These are phyloP conservation scores for Bretziella fagacearum DNA, from an alignment of 2,329 filamentous ascomycete genomes.

Conservation along the genomic window DNA sequence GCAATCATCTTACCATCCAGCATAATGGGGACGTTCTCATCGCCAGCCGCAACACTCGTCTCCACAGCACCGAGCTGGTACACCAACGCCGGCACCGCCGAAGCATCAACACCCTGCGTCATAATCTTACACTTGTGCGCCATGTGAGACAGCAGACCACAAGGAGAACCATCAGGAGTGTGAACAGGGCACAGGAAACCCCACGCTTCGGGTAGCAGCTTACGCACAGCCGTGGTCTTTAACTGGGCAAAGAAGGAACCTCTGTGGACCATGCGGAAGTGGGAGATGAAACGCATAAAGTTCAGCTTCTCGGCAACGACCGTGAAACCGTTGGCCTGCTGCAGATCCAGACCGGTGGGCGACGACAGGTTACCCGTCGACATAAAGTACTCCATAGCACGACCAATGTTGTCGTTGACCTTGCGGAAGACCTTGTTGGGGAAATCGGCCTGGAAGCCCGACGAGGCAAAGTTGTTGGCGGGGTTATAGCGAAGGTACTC, in stretches of 20 bases:
- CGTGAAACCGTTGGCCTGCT: constrained; percentile 87
- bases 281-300: constrained; percentile 94
- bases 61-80: constrained; percentile 64
- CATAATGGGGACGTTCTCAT: constrained; percentile 76
- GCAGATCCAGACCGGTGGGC: constrained; percentile 79
- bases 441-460: constrained; percentile 67
- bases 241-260: constrained; percentile 97
- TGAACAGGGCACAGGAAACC: constrained; percentile 95
- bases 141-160: constrained; percentile 85
- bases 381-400: constrained; percentile 82
- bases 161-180: constrained; percentile 89
- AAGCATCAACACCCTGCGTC: constrained; percentile 57
- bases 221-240: constrained; percentile 93
- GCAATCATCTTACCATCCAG: constrained; percentile 81
- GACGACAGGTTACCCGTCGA: constrained; percentile 89
- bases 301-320: constrained; percentile 98
- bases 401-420: constrained; percentile 77
- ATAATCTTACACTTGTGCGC: constrained; percentile 87
- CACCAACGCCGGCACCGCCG: constrained; percentile 54
- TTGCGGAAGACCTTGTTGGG: constrained; percentile 58
- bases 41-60: constrained; percentile 58
- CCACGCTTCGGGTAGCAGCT: constrained; percentile 91
- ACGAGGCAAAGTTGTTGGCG: constrained; percentile 57
- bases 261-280: constrained; percentile 98
- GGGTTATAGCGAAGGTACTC: constrained; percentile 40